Conservation (phyloP, 2,329 filamentous ascomycete species). For the Xylariaceae sp. region DNA sequence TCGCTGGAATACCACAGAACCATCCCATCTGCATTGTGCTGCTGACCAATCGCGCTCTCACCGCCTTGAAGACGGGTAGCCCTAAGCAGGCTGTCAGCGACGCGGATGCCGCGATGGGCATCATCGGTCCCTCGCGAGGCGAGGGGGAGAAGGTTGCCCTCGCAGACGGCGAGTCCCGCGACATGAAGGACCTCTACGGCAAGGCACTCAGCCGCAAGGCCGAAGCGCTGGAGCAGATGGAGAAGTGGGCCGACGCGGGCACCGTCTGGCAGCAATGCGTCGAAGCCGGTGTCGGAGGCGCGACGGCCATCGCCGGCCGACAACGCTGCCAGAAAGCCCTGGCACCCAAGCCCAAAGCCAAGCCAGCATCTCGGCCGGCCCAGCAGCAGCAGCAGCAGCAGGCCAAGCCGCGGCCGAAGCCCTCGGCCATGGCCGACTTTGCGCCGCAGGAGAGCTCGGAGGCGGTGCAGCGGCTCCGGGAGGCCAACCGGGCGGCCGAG, state of each 20-base stretch:
- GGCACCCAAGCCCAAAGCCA: slow-evolving; percentile 55
- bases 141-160: slow-evolving; percentile 74
- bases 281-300: slow-evolving; percentile 77
- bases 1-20: slow-evolving; percentile 63
- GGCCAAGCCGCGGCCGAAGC: slow-evolving; percentile 36
- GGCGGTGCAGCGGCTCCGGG: slow-evolving; percentile 74
- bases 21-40: slow-evolving; percentile 87
- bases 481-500: slow-evolving; percentile 78
- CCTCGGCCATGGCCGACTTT: slow-evolving; percentile 29
- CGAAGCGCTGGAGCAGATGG: slow-evolving; percentile 90
- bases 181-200: slow-evolving; percentile 88
- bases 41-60: slow-evolving; percentile 84
- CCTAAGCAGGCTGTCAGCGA: slow-evolving; percentile 81
- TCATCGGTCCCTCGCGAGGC: slow-evolving; percentile 75
- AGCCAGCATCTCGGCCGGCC: slow-evolving; percentile 16
- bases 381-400: slow-evolving; percentile 39
- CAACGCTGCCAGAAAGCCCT: slow-evolving; percentile 83
- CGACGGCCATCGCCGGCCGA: slow-evolving; percentile 74
- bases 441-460: slow-evolving; percentile 52
- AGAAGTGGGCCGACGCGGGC: slow-evolving; percentile 82
- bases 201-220: slow-evolving; percentile 93
- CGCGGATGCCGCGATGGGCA: slow-evolving; percentile 67
- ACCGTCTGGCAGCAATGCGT: slow-evolving; percentile 76
- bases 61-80: slow-evolving; percentile 83
- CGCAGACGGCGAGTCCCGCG: slow-evolving; percentile 57